Evolutionary conservation across 179 eudicot genomes (phyloP), one percentile per base, ranked within the genome.

Genomic region (Drosera spatulata): DNA sequence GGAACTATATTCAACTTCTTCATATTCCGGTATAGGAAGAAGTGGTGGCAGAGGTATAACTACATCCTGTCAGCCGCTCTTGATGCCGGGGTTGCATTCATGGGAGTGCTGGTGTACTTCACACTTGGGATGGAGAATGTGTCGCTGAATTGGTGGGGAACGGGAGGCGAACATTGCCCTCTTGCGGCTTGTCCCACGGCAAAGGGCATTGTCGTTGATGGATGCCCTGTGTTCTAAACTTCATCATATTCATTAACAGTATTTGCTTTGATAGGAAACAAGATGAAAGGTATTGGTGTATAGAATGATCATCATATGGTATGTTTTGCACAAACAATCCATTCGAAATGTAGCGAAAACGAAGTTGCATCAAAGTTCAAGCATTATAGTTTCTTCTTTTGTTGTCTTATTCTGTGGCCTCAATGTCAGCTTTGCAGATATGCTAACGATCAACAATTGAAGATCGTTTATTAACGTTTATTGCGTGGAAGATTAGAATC

Each of bases 11-110:
- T 93, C 81, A 93, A 93, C 73, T 83, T 70, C 58, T 90, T 90
- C 58, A 67, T 93, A 49, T 89, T 79, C 71, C 81, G 87, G 3
- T 86, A 93, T 69, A 59, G 81, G 52, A 90, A 93, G 75, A 65
- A 64, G 53, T 93, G 99, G 99, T 93, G 99, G 99, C 95, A 90
- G 58, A 85, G 95, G 75, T 93, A 93, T 64, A 93, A 93, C 55
- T 93, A 93, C 44, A 77, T 91, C 55, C 91, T 91, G 44, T 91
- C 97, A 47, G 97, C 91, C 12, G 97, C 91, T 14, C 63, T 93
- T 59, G 99, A 93, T 71, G 99, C 95, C 14, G 99, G 99, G 66
- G 94, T 93, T 43, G 97, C 97, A 55, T 89, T 93, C 74, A 93
- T 93, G 99, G 95, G 82, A 0, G 95, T 93, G 56, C 43, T 83